These are phyloP conservation scores for Pichia gijzeniarum DNA, from an alignment of 805 yeast genomes.

Conservation along the genomic window DNA sequence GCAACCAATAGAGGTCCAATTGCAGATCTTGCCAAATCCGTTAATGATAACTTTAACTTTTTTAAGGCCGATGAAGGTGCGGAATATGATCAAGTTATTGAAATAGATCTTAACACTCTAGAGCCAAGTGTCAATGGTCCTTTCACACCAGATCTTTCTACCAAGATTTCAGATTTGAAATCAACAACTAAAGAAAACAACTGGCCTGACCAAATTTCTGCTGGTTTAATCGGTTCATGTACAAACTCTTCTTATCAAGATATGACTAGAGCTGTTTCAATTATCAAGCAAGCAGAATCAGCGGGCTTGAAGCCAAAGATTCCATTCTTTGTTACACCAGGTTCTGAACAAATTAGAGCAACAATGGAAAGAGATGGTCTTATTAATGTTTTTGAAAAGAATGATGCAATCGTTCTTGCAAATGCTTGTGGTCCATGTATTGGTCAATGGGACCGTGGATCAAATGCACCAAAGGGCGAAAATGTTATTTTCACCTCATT, in stretches of 20 bases:
- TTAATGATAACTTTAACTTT: slow-evolving; percentile 53
- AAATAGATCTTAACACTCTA: slow-evolving; percentile 79
- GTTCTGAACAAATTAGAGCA: slow-evolving; percentile 97
- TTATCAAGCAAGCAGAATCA: slow-evolving; percentile 81
- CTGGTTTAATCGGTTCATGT: slow-evolving; percentile 96
- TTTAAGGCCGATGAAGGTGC: slow-evolving; percentile 88
- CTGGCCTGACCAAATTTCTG: slow-evolving; percentile 92
- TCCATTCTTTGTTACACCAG: slow-evolving; percentile 92
- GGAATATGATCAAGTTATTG: slow-evolving; percentile 89
- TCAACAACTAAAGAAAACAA: slow-evolving; percentile 75
- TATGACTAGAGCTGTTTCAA: slow-evolving; percentile 93
- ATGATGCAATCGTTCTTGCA: slow-evolving; percentile 92
- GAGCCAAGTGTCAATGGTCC: slow-evolving; percentile 98
- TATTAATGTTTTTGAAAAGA: slow-evolving; percentile 78
- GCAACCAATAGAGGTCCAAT: slow-evolving; percentile 85
- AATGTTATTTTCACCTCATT: slow-evolving; percentile 95
- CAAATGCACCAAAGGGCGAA: slow-evolving; percentile 84
- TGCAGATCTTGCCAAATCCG: slow-evolving; percentile 70
- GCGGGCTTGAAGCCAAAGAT: slow-evolving; percentile 91
- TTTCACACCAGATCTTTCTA: slow-evolving; percentile 95
- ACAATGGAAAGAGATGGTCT: slow-evolving; percentile 96
- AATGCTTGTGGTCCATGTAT: slow-evolving; percentile 99
- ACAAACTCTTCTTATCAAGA: slow-evolving; percentile 98
- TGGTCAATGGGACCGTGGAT: slow-evolving; percentile 96
- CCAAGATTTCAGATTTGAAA: slow-evolving; percentile 85